These are phyloP conservation scores for Amanita brunnescens DNA, from an alignment of 768 basidiomycete genomes.

Conservation along the genomic window DNA sequence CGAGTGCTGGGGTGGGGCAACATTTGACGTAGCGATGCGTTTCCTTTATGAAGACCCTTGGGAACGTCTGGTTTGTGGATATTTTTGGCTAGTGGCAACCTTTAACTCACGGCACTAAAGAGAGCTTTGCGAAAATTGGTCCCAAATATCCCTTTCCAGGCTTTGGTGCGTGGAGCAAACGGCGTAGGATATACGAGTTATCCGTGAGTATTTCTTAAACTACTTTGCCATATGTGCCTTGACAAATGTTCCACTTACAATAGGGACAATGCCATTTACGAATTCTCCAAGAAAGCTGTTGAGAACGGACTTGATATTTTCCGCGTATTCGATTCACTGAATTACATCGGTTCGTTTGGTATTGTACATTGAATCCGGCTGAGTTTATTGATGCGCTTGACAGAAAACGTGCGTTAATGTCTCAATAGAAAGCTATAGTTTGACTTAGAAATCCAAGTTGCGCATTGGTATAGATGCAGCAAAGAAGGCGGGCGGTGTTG, in stretches of 20 bases:
- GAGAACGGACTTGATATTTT: constrained; percentile 99
- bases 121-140: constrained; percentile 90
- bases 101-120: constrained; percentile 27
- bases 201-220: constrained; percentile 48
- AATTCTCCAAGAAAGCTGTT: constrained; percentile 99
- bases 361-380: not conserved
- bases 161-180: constrained; percentile 96
- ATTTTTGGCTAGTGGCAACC: constrained; percentile 7
- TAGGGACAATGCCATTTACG: constrained; percentile 98
- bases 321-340: constrained; percentile 98
- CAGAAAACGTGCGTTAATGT: constrained; percentile 60
- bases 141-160: constrained; percentile 98
- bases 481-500: constrained; percentile 98
- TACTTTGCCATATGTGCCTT: not conserved
- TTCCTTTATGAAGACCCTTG: constrained; percentile 99
- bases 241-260: constrained; percentile 9
- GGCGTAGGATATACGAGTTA: constrained; percentile 99
- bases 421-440: not conserved
- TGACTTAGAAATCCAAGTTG: constrained; percentile 47
- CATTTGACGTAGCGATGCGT: constrained; percentile 98
- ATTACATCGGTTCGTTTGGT: constrained; percentile 78
- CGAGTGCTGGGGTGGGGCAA: constrained; percentile 99
- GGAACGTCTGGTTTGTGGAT: constrained; percentile 76
- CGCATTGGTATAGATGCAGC: constrained; percentile 97
- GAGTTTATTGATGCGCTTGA: constrained; percentile 1